Evolutionary conservation across 1,284 basidiomycete species (phyloP).

Genomic region (Malassezia sympodialis): DNA sequence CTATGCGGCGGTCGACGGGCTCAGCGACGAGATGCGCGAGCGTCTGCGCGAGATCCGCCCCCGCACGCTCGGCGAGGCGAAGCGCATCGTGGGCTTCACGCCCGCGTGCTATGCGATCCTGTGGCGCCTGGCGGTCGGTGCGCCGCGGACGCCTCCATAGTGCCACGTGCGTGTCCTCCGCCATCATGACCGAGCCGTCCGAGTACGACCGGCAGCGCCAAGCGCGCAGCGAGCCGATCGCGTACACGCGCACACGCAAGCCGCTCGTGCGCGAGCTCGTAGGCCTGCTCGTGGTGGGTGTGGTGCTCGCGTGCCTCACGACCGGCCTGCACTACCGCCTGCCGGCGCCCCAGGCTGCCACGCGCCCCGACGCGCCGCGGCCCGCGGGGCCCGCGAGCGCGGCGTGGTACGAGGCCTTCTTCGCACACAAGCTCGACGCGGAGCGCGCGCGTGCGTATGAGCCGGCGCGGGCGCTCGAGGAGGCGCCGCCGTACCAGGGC

Average conservation of each 20-base stretch:
- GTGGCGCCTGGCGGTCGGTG: constrained; percentile 18
- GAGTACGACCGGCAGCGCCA: neutral
- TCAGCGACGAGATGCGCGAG: constrained; percentile 68
- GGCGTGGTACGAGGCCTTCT: neutral
- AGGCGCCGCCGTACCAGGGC: neutral
- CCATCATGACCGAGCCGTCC: neutral
- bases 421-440: neutral
- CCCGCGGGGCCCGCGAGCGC: neutral
- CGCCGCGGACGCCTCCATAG: neutral
- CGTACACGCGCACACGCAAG: neutral
- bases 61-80: constrained; percentile 54
- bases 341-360: constrained; percentile 27
- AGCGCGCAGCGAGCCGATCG: neutral
- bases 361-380: constrained; percentile 13
- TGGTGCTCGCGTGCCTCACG: constrained; percentile 22
- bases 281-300: constrained; percentile 18
- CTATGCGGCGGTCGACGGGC: constrained; percentile 58
- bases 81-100: constrained; percentile 30
- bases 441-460: neutral
- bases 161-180: neutral
- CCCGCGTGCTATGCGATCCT: constrained; percentile 30
- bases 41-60: constrained; percentile 58
- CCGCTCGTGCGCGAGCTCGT: constrained; percentile 14
- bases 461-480: constrained; percentile 4
- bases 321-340: constrained; percentile 39